These are phyloP conservation scores for Physaria fendleri DNA, from an alignment of 345 rosid genomes.

Conservation along the genomic window DNA sequence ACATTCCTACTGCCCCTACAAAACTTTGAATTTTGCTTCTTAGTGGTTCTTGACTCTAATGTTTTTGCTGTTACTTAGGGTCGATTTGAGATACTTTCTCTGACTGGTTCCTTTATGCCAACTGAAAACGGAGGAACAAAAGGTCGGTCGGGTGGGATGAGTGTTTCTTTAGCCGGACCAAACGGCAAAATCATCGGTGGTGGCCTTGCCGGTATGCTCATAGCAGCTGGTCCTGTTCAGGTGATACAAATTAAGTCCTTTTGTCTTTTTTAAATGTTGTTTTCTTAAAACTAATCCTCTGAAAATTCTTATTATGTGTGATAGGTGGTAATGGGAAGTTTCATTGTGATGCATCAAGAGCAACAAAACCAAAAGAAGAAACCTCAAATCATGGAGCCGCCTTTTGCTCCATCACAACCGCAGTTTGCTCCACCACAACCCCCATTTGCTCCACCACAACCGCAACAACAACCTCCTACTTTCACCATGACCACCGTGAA, in stretches of 20 bases:
- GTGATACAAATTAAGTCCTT: slow-evolving; percentile 23
- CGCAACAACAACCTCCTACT: slow-evolving; percentile 18
- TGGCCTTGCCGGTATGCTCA: slow-evolving; percentile 79
- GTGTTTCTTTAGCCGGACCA: slow-evolving; percentile 83
- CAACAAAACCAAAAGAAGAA: slow-evolving; percentile 59
- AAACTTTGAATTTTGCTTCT: neutral
- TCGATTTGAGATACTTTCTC: slow-evolving; percentile 90
- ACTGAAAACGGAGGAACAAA: slow-evolving; percentile 62
- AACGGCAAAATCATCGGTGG: slow-evolving; percentile 93
- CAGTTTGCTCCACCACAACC: slow-evolving; percentile 9
- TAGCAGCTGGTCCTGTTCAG: slow-evolving; percentile 97
- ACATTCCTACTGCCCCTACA: neutral
- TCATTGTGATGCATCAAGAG: slow-evolving; percentile 68
- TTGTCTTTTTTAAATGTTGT: neutral
- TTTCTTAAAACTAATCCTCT: neutral
- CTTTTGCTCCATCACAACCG: slow-evolving; percentile 10
- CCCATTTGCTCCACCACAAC: slow-evolving; percentile 5
- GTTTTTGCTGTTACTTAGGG: slow-evolving; percentile 40
- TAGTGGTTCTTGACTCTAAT: neutral
- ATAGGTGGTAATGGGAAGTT: slow-evolving; percentile 85
- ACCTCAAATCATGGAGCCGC: slow-evolving; percentile 35
- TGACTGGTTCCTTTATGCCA: slow-evolving; percentile 81
- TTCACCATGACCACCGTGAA: slow-evolving; percentile 35
- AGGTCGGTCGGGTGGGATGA: slow-evolving; percentile 95
- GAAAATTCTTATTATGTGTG: neutral